Conservation (phyloP, 1,139 yeast genomes). For the Sugiyamaella japonica region DNA sequence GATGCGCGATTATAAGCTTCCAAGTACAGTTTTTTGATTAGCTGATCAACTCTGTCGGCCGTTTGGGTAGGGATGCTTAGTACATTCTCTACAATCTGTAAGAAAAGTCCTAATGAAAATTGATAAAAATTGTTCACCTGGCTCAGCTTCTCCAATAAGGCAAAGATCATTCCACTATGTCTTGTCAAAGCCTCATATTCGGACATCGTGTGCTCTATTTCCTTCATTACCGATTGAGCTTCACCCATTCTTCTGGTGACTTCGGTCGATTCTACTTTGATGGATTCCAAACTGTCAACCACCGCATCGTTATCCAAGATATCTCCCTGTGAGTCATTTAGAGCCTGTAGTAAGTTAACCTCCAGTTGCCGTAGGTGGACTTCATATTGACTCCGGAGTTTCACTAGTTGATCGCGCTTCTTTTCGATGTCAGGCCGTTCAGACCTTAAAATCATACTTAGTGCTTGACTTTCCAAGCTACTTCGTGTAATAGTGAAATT, state of each 20-base stretch:
- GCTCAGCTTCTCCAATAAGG: slow-evolving; percentile 48
- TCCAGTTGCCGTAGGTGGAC: slow-evolving; percentile 59
- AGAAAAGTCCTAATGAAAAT: slow-evolving; percentile 54
- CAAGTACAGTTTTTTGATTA: slow-evolving; percentile 46
- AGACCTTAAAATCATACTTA: slow-evolving; percentile 55
- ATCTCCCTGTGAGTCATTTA: slow-evolving; percentile 60
- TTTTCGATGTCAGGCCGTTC: slow-evolving; percentile 69
- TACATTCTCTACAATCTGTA: slow-evolving; percentile 45
- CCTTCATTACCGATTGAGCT: slow-evolving; percentile 53
- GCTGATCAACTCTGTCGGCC: slow-evolving; percentile 32
- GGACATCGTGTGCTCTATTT: slow-evolving; percentile 51
- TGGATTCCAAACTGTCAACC: slow-evolving; percentile 57
- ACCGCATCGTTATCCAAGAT: slow-evolving; percentile 68
- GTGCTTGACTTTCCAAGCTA: slow-evolving; percentile 62
- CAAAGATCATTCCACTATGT: slow-evolving; percentile 54
- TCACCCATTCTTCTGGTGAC: slow-evolving; percentile 57
- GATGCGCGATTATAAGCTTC: slow-evolving; percentile 51
- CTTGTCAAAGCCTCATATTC: slow-evolving; percentile 56
- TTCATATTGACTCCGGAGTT: slow-evolving; percentile 61
- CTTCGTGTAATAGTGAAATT: slow-evolving; percentile 73
- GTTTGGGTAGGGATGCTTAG: slow-evolving; percentile 34
- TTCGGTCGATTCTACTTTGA: slow-evolving; percentile 63
- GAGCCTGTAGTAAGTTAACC: slow-evolving; percentile 55
- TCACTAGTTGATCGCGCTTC: slow-evolving; percentile 54
- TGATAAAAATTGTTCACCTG: slow-evolving; percentile 54